Conservation (phyloP, 192 early-diverging fungal genomes). For the Umbelopsis vinacea region DNA sequence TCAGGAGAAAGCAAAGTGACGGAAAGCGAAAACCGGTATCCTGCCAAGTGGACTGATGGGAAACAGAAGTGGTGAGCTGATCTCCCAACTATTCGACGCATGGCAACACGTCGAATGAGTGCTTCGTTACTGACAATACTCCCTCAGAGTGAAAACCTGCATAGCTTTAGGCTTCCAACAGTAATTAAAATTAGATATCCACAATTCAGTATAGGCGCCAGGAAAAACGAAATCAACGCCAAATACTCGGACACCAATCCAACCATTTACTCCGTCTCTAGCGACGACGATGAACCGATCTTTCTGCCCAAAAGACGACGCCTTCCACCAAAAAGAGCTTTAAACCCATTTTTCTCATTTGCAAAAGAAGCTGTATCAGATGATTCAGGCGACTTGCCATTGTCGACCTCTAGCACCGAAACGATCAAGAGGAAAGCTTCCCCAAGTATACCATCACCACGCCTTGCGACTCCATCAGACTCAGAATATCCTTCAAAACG, state of each 20-base stretch:
- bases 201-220: neutral
- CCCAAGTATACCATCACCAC: neutral
- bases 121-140: neutral
- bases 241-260: neutral
- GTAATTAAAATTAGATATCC: neutral
- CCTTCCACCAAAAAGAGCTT: neutral
- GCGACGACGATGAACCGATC: neutral
- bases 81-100: neutral
- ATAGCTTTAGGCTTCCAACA: neutral
- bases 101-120: neutral
- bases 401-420: neutral
- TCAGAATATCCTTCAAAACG: neutral
- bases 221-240: neutral
- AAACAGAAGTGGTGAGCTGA: neutral
- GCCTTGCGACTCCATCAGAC: neutral
- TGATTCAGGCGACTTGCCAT: neutral
- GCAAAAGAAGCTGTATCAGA: neutral
- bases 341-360: neutral
- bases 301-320: neutral
- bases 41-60: neutral
- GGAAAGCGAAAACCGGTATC: neutral
- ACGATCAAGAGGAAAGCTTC: neutral
- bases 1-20: neutral
- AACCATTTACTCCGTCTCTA: neutral
- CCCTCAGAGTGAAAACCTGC: neutral